phyloP scores from a whole-genome alignment of 495 filamentous ascomycete genomes.

The Melanomma pulvis-pyrius region DNA sequence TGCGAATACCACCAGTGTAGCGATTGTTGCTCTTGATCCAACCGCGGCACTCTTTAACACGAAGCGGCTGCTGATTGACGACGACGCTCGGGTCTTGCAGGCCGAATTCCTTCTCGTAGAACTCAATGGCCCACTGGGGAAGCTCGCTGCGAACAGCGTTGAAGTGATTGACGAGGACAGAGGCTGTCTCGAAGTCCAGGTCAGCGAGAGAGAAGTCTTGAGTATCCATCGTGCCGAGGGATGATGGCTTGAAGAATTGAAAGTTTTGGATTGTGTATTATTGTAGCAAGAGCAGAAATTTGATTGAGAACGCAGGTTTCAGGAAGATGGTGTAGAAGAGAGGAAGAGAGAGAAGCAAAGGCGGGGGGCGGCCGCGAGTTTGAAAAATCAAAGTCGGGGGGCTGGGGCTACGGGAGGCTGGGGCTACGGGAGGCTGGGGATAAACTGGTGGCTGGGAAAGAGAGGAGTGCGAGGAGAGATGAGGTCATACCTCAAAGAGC shows the following conservation, averaged over 20 bases:
- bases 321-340: not conserved
- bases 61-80: not conserved
- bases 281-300: not conserved
- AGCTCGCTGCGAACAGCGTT: not conserved
- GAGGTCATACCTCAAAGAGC: not conserved
- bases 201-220: not conserved
- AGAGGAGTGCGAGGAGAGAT: not conserved
- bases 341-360: not conserved
- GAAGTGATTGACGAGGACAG: not conserved
- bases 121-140: constrained; percentile 7
- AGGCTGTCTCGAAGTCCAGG: not conserved
- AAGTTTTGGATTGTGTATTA: not conserved
- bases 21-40: constrained; percentile 19
- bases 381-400: not conserved
- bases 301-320: not conserved
- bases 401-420: not conserved
- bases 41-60: not conserved
- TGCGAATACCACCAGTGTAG: constrained; percentile 3
- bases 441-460: not conserved
- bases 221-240: not conserved
- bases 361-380: not conserved
- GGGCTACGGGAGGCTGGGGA: not conserved
- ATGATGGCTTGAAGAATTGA: not conserved
- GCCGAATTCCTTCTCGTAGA: not conserved
- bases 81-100: not conserved